A percentile compares a stretch with the other conserved stretches of the same genome.
These are phyloP conservation scores for Excoecaria agallocha DNA, from an alignment of 345 rosid species.

Conservation along the genomic window DNA sequence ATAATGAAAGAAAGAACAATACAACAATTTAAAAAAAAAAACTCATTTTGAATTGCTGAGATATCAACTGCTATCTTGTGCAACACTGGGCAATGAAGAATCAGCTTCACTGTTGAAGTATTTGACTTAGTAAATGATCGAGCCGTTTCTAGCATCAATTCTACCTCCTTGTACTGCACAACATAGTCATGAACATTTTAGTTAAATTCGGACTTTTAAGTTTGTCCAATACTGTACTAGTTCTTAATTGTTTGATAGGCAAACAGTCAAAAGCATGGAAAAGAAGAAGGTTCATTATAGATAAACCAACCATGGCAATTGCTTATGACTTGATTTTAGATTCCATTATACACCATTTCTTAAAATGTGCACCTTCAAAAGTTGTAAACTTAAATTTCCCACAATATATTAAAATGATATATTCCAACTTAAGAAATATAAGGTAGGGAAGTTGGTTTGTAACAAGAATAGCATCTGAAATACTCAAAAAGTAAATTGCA, in stretches of 20 bases:
- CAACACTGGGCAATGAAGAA: conserved; percentile 18
- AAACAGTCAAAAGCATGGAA: not conserved
- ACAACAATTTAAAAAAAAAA: not conserved
- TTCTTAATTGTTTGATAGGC: not conserved
- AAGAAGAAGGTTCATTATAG: not conserved
- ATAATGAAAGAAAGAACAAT: not conserved
- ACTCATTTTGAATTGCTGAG: not conserved
- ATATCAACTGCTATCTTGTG: conserved; percentile 33
- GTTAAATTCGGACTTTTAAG: not conserved
- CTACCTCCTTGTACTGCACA: conserved; percentile 82
- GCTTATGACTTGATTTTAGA: conserved; percentile 87
- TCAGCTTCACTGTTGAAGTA: conserved; percentile 16
- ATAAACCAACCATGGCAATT: conserved; percentile 58
- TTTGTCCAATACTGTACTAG: not conserved
- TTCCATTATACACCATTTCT: conserved; percentile 98
- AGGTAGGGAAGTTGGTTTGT: too few species aligned
- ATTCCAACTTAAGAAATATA: not conserved
- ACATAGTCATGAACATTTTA: not conserved
- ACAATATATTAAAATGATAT: not conserved
- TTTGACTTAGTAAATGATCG: conserved; percentile 35
- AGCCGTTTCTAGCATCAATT: conserved; percentile 59
- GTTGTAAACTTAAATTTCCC: not conserved
- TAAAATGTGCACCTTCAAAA: conserved; percentile 82
- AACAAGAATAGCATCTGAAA: not conserved
- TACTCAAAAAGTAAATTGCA: not conserved